Evolutionary conservation across 2,329 filamentous ascomycete species (phyloP).

Genomic region (Colletotrichum gigasporum): DNA sequence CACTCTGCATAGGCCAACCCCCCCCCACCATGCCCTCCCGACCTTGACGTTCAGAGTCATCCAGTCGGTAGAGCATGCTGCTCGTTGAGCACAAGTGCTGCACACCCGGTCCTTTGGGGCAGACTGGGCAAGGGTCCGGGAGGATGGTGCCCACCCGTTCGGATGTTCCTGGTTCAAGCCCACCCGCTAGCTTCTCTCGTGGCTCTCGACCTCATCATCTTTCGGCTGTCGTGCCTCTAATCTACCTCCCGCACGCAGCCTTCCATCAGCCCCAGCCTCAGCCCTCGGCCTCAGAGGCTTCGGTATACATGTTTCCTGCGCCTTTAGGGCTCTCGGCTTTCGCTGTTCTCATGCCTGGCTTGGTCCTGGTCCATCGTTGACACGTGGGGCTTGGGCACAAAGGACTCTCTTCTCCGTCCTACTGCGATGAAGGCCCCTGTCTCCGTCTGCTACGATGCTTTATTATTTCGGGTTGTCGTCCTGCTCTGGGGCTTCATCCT

Average conservation of each 20-base stretch:
- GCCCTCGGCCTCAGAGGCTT: slow-evolving; percentile 4
- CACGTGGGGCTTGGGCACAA: slow-evolving; percentile 8
- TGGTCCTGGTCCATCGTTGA: neutral
- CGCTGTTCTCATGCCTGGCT: neutral
- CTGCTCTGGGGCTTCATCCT: neutral
- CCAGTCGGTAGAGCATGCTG: neutral
- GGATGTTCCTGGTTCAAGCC: neutral
- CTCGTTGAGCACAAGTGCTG: neutral
- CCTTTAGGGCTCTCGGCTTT: neutral
- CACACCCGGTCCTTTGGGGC: slow-evolving; percentile 9
- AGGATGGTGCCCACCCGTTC: neutral
- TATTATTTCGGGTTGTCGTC: neutral
- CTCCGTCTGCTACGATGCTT: neutral
- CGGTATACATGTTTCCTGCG: neutral
- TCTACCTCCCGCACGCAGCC: slow-evolving; percentile 1
- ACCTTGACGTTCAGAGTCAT: neutral
- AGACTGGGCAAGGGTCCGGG: neutral
- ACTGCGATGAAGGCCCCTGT: neutral
- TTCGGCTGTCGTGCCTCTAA: neutral
- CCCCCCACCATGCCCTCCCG: neutral
- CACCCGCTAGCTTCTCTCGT: neutral
- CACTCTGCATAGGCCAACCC: neutral
- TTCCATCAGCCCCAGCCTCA: slow-evolving; percentile 28
- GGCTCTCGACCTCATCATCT: neutral
- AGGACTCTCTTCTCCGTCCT: neutral